Evolutionary conservation across 345 rosid species (phyloP), one percentile per base, ranked within the genome.

Genomic region (Cardamine resedifolia): DNA sequence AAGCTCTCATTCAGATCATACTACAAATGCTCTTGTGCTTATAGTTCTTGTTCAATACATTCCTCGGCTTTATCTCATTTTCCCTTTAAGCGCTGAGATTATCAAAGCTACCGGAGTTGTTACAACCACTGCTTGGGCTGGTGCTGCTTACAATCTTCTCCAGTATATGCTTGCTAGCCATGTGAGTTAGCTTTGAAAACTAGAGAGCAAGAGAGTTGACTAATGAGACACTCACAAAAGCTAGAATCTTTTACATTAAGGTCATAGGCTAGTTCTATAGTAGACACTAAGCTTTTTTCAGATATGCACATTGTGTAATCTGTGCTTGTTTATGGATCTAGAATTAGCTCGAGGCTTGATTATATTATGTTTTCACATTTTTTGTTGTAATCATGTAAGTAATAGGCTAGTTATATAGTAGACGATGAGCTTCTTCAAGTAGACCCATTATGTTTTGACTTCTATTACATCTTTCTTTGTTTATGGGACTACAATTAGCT

Each of bases 41-140:
- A 85, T 91, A 44, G 90, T 94, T 79, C 85, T 94, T 69, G 82
- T 89, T 58, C 98, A 93, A 52, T 90, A 90, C 70, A 56, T 85
- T 67, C 94, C 98, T 3, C 78, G 96, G 9, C 79, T 88, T 19
- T 88, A 87, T 81, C 75, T 87, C 33, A 91, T 91, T n/a, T 87
- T 88, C 58, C 92, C 97, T 18, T 68, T 88, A 55, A 87, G 96
- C 56, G 82, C 89, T 7, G 78, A 83, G 75, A 85, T 91, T 44
- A 85, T 83, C 68, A 85, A 86, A 79, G 83, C 96, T 15, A 82
- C 85, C 3, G 98, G 98, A 56, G 87, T 94, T 2, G 92, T 94
- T 67, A 82, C 96, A 11, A 85, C 86, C 58, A 88, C 97, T 16
- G 98, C 95, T 63, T 94, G 98, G 97, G 96, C 97, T 5, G 96